Conservation (phyloP, 345 rosid species). For the Brassica carinata region DNA sequence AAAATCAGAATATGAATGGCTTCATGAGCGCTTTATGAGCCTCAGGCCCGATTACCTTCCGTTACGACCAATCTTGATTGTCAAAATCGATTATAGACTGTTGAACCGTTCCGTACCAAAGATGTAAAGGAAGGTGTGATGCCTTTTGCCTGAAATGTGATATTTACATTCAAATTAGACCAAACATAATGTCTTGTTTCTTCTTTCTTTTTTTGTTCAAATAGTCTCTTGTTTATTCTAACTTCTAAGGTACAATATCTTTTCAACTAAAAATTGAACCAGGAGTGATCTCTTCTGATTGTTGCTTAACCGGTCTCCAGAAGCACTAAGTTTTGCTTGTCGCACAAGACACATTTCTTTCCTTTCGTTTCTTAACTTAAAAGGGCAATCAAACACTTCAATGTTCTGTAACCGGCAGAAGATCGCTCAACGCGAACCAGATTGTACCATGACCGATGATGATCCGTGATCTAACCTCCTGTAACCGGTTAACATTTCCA, state of each 20-base stretch:
- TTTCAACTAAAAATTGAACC: slow-evolving; percentile 18
- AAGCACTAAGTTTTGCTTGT: slow-evolving; percentile 19
- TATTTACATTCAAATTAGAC: background rate
- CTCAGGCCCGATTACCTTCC: too few species aligned
- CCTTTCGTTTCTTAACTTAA: background rate
- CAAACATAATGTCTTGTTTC: too few species aligned
- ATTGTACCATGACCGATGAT: slow-evolving; percentile 50
- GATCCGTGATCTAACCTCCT: slow-evolving; percentile 51
- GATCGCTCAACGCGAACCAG: slow-evolving; percentile 57
- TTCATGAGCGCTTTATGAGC: background rate
- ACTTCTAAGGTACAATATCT: slow-evolving; percentile 29
- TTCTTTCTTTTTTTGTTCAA: too few species aligned
- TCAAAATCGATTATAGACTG: background rate
- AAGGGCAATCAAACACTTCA: background rate
- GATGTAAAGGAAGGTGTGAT: background rate
- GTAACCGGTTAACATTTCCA: slow-evolving; percentile 54
- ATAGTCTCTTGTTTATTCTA: slow-evolving; percentile 1
- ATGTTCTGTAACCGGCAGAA: slow-evolving; percentile 11
- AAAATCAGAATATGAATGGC: background rate
- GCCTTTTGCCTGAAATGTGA: slow-evolving; percentile 3
- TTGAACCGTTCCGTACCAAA: slow-evolving; percentile 10
- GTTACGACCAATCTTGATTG: too few species aligned
- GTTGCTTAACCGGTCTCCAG: slow-evolving; percentile 12
- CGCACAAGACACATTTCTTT: slow-evolving; percentile 11
- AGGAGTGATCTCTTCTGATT: background rate